Base-by-base conservation (phyloP, 1,139 yeast species). In the Diutina scorzettiae region DNA sequence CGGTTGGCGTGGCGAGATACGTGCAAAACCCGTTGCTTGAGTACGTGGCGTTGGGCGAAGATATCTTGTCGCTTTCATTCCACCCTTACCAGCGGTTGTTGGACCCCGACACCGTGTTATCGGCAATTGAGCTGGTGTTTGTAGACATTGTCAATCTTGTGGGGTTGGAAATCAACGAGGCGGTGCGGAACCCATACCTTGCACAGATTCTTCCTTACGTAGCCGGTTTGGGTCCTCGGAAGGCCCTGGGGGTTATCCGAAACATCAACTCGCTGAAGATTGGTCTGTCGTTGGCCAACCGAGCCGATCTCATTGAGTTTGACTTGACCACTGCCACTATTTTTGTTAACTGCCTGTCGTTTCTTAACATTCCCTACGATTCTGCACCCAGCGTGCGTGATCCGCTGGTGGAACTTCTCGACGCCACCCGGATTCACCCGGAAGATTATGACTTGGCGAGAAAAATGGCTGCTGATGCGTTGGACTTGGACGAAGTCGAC, bases 381-480 rank as follows among this genome's bases (percentile, higher is more conserved):
- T 57, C 62, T 14, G 54, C 59, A 19, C 53, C 70, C 47, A 57
- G 27, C n/a, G 14, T 64, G 36, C 66, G 69, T 46, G 78, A 81
- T 70, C 51, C 79, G 61, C 51, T 78, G 34, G 75, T 83, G 34
- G 97, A 91, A 54, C 69, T 84, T 42, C 69, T 91, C 49, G 99
- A 91, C 61, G 89, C 94, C 30, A 91, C 98, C 0, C 76, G 98
- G 63, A 87, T 93, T 40, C 99, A 91, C 54, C 98, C 98, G 3
- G 97, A 93, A 60, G 98, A 91, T 61, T 91, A 91, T 57, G 95
- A 85, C 47, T 71, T 91, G 52, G 97, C 97, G 2, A 77, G 93
- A 44, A 91, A 91, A 57, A 89, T 91, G 87, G 97, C 97, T 8
- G 93, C 96, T 2, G 98, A 91, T 66, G 97, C 98, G 1, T 70